Base-by-base conservation (phyloP, 1,139 yeast species). In the Pneumocystis sp. region DNA sequence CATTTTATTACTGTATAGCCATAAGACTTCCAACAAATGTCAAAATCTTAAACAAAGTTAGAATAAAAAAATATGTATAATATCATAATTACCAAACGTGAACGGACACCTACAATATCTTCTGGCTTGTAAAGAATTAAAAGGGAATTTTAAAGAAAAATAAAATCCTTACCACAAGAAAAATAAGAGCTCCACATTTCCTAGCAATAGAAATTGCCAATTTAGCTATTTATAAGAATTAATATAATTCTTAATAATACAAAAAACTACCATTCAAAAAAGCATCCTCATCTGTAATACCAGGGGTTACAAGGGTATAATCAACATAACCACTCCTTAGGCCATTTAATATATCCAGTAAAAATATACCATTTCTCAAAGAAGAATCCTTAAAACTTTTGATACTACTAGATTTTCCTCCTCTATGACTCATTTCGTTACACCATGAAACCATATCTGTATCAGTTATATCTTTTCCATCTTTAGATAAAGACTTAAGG, bases 131-230 rank as follows among this genome's bases (percentile, higher is more conserved):
- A 12, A 50, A 25, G n/a, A 25, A 29, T 50, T 25, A 50, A 21
- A 25, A 50, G 25, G 10, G 2, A 10, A 25, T 50, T 8, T 2
- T 50, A 25, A 25, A 15, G 4, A 12, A 12, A 50, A 19, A 50
- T n/a, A n/a, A 25, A 25, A 12, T 2, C 1, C 15, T 50, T 50
- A 50, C 57, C 57, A 93, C 96, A 72, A 93, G 82, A 97, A 97
- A 93, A 72, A 93, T 93, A 75, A 95, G 84, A 61, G 97, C 98
- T 67, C 99, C 99, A 71, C 93, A 79, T 77, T 95, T 93, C 82
- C 99, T 87, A 50, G 98, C 98, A 74, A 93, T 93, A 1, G 98
- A 93, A 75, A 93, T 93, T 39, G 98, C 98, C 76, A 93, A 83
- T 78, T 88, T 88, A 42, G 98, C 97, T 64, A 50, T 21, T 61